Evolutionary conservation across 768 basidiomycete genomes (phyloP).

Genomic region (Naematelia aurantialba): DNA sequence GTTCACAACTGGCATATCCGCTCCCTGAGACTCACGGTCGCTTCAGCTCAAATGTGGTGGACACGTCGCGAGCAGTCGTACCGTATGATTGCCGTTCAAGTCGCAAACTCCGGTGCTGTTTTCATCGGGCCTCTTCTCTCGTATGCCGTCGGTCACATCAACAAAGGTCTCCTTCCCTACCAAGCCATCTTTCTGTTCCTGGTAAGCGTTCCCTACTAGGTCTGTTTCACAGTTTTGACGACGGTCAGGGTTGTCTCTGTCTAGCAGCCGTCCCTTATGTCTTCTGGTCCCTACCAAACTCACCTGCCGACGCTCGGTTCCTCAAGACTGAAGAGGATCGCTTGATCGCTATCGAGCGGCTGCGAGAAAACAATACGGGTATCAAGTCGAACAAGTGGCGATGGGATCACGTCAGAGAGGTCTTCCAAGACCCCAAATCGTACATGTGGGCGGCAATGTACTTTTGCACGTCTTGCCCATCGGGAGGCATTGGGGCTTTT

Average conservation of each 20-base stretch:
- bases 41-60: slow-evolving; percentile 53
- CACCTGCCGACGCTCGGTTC: slow-evolving; percentile 45
- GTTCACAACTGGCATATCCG: no score
- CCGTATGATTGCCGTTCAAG: slow-evolving; percentile 47
- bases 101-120: slow-evolving; percentile 27
- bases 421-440: slow-evolving; percentile 42
- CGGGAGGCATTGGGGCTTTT: slow-evolving; percentile 45
- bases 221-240: no score
- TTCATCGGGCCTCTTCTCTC: slow-evolving; percentile 29
- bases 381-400: slow-evolving; percentile 39
- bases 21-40: no score
- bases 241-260: no score
- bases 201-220: no score
- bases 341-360: slow-evolving; percentile 45
- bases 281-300: slow-evolving; percentile 44
- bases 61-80: slow-evolving; percentile 31
- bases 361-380: slow-evolving; percentile 48
- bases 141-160: slow-evolving; percentile 3
- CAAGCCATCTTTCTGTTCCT: slow-evolving; percentile 46
- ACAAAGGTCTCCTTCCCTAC: slow-evolving; percentile 21
- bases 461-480: slow-evolving; percentile 42
- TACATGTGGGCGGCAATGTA: slow-evolving; percentile 43
- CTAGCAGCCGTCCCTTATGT: slow-evolving; percentile 34
- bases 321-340: slow-evolving; percentile 41
- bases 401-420: slow-evolving; percentile 43